Evolutionary conservation across 441 rosid species (phyloP).

Genomic region (Flueggea neowawraea): DNA sequence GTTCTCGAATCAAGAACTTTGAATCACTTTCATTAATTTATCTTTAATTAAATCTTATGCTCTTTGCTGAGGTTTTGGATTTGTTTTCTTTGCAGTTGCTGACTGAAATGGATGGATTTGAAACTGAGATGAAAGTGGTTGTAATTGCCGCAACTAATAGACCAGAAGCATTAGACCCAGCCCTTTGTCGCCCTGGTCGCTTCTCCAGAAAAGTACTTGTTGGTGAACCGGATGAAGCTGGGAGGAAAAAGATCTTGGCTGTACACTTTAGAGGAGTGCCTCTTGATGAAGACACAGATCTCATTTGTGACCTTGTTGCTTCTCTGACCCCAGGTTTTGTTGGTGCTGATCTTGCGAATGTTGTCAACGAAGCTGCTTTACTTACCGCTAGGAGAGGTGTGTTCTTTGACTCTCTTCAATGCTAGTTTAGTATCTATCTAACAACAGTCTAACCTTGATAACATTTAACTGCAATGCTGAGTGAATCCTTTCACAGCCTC

Average conservation of each 20-base stretch:
- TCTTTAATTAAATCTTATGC: constrained; percentile 3
- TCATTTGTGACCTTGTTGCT: constrained; percentile 61
- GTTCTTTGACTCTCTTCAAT: constrained; percentile 8
- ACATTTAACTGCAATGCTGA: too few relatives aligned
- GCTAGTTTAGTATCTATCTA: not conserved
- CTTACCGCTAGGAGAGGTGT: constrained; percentile 96
- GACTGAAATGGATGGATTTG: constrained; percentile 95
- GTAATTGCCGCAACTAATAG: constrained; percentile 96
- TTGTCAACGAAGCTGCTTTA: constrained; percentile 88
- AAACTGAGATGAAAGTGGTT: constrained; percentile 82
- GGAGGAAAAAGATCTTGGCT: constrained; percentile 72
- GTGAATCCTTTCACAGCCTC: not conserved
- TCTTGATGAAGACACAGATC: constrained; percentile 60
- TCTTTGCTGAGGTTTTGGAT: constrained; percentile 10
- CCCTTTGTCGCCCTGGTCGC: constrained; percentile 88
- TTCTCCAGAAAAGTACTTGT: constrained; percentile 82
- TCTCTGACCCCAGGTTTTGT: constrained; percentile 68
- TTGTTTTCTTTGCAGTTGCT: constrained; percentile 61
- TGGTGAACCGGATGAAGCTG: constrained; percentile 80
- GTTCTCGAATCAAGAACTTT: not conserved
- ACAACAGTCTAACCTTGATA: too few relatives aligned
- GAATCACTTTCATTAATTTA: not conserved
- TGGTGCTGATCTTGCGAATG: constrained; percentile 92
- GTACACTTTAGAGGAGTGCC: constrained; percentile 81
- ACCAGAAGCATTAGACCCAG: constrained; percentile 93